phyloP scores from a whole-genome alignment of 1,284 basidiomycete genomes.

The Cryptococcus amylolentus region DNA sequence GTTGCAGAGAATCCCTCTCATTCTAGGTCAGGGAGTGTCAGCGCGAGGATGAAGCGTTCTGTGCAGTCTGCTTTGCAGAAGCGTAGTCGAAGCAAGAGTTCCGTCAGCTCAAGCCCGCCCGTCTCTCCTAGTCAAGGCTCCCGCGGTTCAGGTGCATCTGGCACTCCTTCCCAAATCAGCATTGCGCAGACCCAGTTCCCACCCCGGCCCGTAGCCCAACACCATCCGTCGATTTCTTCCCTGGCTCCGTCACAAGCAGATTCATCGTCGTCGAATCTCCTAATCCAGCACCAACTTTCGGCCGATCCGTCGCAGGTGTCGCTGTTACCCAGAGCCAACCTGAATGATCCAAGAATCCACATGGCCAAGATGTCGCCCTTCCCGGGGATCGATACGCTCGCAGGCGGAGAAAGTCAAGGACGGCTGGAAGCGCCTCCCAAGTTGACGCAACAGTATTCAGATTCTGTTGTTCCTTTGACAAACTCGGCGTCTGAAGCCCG shows the following conservation, averaged over 20 bases:
- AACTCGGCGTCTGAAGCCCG: slow-evolving; percentile 8
- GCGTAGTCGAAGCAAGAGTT: slow-evolving; percentile 23
- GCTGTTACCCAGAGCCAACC: slow-evolving; percentile 57
- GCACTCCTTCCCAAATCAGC: slow-evolving; percentile 16
- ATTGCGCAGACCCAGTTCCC: background rate
- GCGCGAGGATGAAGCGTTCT: slow-evolving; percentile 34
- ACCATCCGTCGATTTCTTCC: slow-evolving; percentile 35
- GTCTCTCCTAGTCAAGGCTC: slow-evolving; percentile 16
- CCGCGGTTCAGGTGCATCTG: slow-evolving; percentile 20
- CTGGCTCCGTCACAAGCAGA: slow-evolving; percentile 18
- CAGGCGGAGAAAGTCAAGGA: slow-evolving; percentile 41
- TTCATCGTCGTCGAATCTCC: slow-evolving; percentile 24
- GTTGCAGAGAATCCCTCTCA: slow-evolving; percentile 28
- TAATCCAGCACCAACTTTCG: slow-evolving; percentile 40
- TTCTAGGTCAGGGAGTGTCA: slow-evolving; percentile 39
- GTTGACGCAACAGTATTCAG: slow-evolving; percentile 35
- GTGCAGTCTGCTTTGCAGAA: slow-evolving; percentile 34
- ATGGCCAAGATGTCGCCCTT: slow-evolving; percentile 83
- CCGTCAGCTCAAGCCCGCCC: slow-evolving; percentile 25
- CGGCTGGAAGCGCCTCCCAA: slow-evolving; percentile 10
- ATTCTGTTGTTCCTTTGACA: slow-evolving; percentile 31
- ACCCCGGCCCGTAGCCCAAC: slow-evolving; percentile 4
- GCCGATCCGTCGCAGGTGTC: slow-evolving; percentile 50
- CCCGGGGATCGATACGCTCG: slow-evolving; percentile 70
- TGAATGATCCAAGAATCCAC: slow-evolving; percentile 55